phyloP scores from a whole-genome alignment of 2,329 filamentous ascomycete genomes.

The Monosporascus sp. region DNA sequence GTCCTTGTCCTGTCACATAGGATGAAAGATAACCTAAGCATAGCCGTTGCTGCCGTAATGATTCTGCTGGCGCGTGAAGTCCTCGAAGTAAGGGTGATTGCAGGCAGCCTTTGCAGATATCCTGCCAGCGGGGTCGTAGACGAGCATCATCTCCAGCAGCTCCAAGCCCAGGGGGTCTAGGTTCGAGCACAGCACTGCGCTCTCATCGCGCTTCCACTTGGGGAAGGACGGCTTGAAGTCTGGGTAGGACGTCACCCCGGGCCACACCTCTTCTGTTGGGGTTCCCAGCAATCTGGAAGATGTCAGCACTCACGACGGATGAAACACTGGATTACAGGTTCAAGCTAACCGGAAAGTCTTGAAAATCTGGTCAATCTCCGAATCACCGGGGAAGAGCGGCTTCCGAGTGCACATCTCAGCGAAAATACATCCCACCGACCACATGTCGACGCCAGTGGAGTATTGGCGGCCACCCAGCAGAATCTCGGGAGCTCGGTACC shows the following conservation, averaged over 20 bases:
- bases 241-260: conserved; percentile 88
- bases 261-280: conserved; percentile 76
- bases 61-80: conserved; percentile 19
- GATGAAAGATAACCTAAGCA: conserved; percentile 7
- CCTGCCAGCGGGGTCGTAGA: conserved; percentile 81
- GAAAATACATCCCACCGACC: conserved; percentile 91
- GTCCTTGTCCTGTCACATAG: background rate
- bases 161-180: conserved; percentile 70
- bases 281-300: conserved; percentile 66
- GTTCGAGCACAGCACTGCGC: conserved; percentile 60
- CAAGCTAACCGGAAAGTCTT: conserved; percentile 76
- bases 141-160: conserved; percentile 64
- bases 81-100: conserved; percentile 74
- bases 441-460: conserved; percentile 93
- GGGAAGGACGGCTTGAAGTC: conserved; percentile 92
- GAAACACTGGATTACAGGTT: background rate
- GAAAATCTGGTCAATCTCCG: conserved; percentile 91
- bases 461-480: conserved; percentile 86
- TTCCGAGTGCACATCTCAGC: conserved; percentile 95
- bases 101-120: conserved; percentile 87
- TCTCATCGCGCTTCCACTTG: conserved; percentile 75
- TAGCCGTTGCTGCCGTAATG: conserved; percentile 17
- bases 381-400: conserved; percentile 87
- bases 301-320: conserved; percentile 9
- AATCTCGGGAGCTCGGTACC: conserved; percentile 90